Evolutionary conservation across 345 rosid species (phyloP).

Genomic region (Ceriops tagal): DNA sequence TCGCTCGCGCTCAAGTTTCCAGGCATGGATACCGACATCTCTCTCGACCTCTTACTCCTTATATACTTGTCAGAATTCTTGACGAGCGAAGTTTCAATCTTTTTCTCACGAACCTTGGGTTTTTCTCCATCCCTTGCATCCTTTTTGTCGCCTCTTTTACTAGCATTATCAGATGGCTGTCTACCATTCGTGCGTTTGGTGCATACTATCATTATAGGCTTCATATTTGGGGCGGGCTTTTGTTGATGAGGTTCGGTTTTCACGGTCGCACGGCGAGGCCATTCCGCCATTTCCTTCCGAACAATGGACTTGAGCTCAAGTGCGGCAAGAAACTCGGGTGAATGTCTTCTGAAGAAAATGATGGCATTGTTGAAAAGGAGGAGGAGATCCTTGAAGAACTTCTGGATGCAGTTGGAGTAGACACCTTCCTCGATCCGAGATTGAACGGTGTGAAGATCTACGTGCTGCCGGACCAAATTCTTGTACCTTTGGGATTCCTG

Average conservation of each 20-base stretch:
- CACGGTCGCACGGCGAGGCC: constrained; percentile 2
- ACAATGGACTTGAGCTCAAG: constrained; percentile 44
- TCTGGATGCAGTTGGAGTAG: constrained; percentile 39
- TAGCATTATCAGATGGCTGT: constrained; percentile 17
- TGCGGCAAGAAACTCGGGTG: constrained; percentile 45
- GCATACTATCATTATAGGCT: constrained; percentile 30
- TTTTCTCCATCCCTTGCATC: constrained; percentile 23
- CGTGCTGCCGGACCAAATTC: constrained; percentile 47
- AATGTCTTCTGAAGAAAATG: constrained; percentile 36
- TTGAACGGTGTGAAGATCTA: constrained; percentile 48
- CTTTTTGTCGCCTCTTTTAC: constrained; percentile 17
- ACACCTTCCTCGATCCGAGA: constrained; percentile 42
- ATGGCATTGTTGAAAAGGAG: constrained; percentile 57
- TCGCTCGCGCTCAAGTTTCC: constrained; percentile 20
- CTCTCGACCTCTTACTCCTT: constrained; percentile 36
- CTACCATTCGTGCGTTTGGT: constrained; percentile 26
- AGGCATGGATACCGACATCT: constrained; percentile 16
- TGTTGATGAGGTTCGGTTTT: constrained; percentile 20
- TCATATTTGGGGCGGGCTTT: constrained; percentile 4
- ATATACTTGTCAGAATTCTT: constrained; percentile 21
- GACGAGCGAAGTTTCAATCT: constrained; percentile 3
- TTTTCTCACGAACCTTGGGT: constrained; percentile 11
- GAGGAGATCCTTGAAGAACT: constrained; percentile 54
- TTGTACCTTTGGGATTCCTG: constrained; percentile 51
- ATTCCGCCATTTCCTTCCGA: constrained; percentile 39